Conservation (phyloP, 495 filamentous ascomycete genomes). For the Recurvomyces mirabilis region DNA sequence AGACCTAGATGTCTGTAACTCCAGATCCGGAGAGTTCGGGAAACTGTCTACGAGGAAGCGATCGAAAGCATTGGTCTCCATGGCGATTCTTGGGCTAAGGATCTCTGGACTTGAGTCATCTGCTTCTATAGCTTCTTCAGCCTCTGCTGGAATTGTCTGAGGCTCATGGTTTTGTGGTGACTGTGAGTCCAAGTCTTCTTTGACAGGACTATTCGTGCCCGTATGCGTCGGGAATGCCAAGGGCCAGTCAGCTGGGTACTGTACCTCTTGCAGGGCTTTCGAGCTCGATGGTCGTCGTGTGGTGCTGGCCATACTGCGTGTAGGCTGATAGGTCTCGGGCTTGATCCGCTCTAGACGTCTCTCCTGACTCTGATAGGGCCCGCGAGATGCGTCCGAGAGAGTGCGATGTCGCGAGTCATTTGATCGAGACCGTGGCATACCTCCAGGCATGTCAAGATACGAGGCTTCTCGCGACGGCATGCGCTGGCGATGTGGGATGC, state of each 20-base stretch:
- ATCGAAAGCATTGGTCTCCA: constrained; percentile 18
- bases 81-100: not conserved
- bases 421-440: constrained; percentile 6
- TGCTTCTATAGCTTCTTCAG: not conserved
- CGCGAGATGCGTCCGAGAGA: too few species aligned
- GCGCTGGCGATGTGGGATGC: not conserved
- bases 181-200: too few species aligned
- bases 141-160: too few species aligned
- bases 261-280: too few species aligned
- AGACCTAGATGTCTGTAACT: too few species aligned
- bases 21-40: too few species aligned
- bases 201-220: constrained; percentile 4
- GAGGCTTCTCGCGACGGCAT: too few species aligned
- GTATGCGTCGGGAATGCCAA: constrained; percentile 6
- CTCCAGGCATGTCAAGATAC: constrained; percentile 11
- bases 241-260: constrained; percentile 17
- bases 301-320: not conserved
- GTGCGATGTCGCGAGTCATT: not conserved
- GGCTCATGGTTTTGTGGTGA: too few species aligned
- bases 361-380: not conserved
- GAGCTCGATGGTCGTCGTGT: too few species aligned
- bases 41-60: constrained; percentile 17
- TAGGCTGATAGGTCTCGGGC: constrained; percentile 12
- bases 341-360: not conserved
- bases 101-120: constrained; percentile 7